Base-by-base conservation (phyloP, 164 flowering plant species). In the Macadamia integrifolia region DNA sequence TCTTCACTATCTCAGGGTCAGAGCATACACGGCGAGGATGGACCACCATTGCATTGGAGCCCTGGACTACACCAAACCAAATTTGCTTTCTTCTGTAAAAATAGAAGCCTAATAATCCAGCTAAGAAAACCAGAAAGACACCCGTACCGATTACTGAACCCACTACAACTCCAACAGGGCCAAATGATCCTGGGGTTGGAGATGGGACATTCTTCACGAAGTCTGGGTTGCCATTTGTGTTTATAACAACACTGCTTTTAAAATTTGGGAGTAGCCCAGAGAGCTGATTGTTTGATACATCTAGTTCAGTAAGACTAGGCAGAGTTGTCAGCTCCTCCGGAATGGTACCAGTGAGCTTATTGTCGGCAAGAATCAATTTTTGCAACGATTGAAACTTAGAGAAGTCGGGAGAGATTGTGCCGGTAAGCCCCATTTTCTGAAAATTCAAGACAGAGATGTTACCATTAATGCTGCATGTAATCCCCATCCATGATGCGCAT, bases 21-120 rank as follows among this genome's bases (percentile, higher is more conserved):
- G 89, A 81, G 10, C 86, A 88, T 11, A 92, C 87, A 75, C 76
- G 77, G 6, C 74, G 78, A 43, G 97, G 93, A 78, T 90, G 93
- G 53, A 89, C 68, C 9, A 88, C 84, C 72, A 81, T 67, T 6
- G 85, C 60, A 60, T 79, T 80, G 7, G 88, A 84, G 53, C 80
- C 81, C 62, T 84, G 91, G 1, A 83, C 90, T 67, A 79, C 77
- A 2, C 80, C 65, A 4, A 69, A 78, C 0, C 48, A 75, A 68
- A 80, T 79, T 23, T 67, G 65, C 62, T 75, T 86, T 62, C 72
- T 79, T 62, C 64, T 83, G 40, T 73, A 77, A n/a, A 82, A 6
- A 60, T 72, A 87, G 58, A 79, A 77, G 17, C 68, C 73, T 3
- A 77, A 6, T 15, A 70, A 7, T 6, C 82, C 89, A 31, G 71